A percentile compares a stretch with the other conserved stretches of the same genome.
Conservation (phyloP, 768 basidiomycete genomes). For the Lactarius hatsudake region DNA sequence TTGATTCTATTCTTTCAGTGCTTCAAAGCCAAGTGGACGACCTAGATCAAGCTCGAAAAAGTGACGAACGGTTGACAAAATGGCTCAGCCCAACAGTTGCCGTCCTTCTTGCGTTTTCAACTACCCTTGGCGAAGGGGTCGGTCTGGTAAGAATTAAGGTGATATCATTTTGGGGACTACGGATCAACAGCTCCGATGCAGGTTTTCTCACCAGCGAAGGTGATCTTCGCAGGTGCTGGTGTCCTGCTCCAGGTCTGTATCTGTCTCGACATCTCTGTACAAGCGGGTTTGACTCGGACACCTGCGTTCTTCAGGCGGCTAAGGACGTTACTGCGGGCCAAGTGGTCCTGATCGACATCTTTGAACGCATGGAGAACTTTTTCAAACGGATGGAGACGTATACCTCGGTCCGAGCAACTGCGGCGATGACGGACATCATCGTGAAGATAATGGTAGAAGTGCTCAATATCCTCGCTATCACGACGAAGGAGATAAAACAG, state of each 20-base stretch:
- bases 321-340: background rate
- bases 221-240: slow-evolving; percentile 3
- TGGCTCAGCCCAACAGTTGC: background rate
- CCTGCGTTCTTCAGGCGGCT: background rate
- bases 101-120: slow-evolving; percentile 4
- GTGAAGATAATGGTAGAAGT: slow-evolving; percentile 6
- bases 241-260: background rate
- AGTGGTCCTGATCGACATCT: background rate
- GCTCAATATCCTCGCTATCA: background rate
- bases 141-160: background rate
- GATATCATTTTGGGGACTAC: background rate
- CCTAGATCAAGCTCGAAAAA: background rate
- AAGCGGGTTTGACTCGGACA: no score
- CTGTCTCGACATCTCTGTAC: background rate
- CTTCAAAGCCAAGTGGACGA: background rate
- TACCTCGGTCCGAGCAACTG: background rate
- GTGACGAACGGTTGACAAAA: background rate
- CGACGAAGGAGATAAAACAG: slow-evolving; percentile 6
- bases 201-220: slow-evolving; percentile 1
- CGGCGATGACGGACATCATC: background rate
- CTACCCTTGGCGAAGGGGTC: slow-evolving; percentile 2
- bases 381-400: background rate
- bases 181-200: background rate
- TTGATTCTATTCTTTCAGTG: background rate
- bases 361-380: background rate